Percentiles rank a stretch among this genome's conserved stretches.
These are phyloP conservation scores for Nelumbo lutea DNA, from an alignment of 164 flowering plant species.

Conservation along the genomic window DNA sequence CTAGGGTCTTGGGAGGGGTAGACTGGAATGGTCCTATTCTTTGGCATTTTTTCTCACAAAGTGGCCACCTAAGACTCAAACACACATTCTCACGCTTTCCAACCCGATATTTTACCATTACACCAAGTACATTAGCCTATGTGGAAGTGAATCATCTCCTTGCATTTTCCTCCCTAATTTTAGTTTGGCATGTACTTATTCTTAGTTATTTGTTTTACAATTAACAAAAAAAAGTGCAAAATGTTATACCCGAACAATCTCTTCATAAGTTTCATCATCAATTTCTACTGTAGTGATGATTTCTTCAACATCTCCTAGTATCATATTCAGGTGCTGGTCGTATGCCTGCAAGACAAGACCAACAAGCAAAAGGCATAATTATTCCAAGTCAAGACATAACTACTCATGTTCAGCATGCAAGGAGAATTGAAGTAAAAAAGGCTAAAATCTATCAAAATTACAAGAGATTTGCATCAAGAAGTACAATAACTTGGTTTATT, in stretches of 20 bases:
- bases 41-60: too few relatives aligned
- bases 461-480: not conserved
- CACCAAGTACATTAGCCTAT: too few relatives aligned
- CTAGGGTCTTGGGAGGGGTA: too few relatives aligned
- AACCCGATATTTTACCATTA: too few relatives aligned
- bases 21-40: too few relatives aligned
- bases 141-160: too few relatives aligned
- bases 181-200: too few relatives aligned
- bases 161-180: too few relatives aligned
- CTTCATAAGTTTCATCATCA: constrained; percentile 96
- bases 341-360: constrained; percentile 58
- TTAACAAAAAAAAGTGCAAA: not conserved
- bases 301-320: constrained; percentile 96
- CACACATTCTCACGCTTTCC: too few relatives aligned
- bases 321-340: constrained; percentile 97
- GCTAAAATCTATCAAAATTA: not conserved
- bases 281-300: constrained; percentile 85
- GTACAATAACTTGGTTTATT: not conserved
- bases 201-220: not conserved
- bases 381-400: not conserved
- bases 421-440: not conserved
- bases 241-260: constrained; percentile 83
- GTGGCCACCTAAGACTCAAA: too few relatives aligned
- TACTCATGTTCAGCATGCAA: not conserved
- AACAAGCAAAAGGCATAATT: not conserved